Percentiles rank a stretch among this genome's conserved stretches.
These are phyloP conservation scores for Gossypium sturtianum DNA, from an alignment of 345 rosid genomes.

Conservation along the genomic window DNA sequence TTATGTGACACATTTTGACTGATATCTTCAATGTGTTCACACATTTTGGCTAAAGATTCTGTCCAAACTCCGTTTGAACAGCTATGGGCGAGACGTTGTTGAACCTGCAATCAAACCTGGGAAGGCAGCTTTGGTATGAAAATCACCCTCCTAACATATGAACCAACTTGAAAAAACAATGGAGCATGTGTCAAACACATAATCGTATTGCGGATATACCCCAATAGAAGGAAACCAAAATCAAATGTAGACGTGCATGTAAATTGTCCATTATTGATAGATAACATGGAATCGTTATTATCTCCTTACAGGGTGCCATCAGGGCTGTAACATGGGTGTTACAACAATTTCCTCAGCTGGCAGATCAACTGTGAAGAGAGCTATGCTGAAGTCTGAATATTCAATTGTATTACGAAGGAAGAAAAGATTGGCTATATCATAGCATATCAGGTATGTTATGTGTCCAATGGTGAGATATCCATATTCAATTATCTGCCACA, in stretches of 20 bases:
- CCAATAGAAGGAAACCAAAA: neutral
- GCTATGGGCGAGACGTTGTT: conserved; percentile 72
- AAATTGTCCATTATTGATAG: too few relatives aligned
- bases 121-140: conserved; percentile 66
- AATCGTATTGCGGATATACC: neutral
- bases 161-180: neutral
- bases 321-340: conserved; percentile 70
- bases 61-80: conserved; percentile 18
- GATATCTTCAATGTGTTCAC: too few relatives aligned
- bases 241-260: too few relatives aligned
- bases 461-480: neutral
- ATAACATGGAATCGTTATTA: neutral
- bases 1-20: too few relatives aligned
- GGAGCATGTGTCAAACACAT: too few relatives aligned
- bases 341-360: conserved; percentile 70
- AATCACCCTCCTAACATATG: neutral
- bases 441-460: neutral
- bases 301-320: conserved; percentile 49
- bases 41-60: too few relatives aligned
- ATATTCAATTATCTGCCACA: neutral
- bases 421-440: neutral
- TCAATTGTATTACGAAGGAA: neutral
- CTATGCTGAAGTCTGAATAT: neutral
- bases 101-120: conserved; percentile 94
- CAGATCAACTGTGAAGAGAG: conserved; percentile 29